Percentiles rank a stretch among this genome's conserved stretches.
Evolutionary conservation across 768 basidiomycete genomes (phyloP).

Genomic region (Kwoniella pini): DNA sequence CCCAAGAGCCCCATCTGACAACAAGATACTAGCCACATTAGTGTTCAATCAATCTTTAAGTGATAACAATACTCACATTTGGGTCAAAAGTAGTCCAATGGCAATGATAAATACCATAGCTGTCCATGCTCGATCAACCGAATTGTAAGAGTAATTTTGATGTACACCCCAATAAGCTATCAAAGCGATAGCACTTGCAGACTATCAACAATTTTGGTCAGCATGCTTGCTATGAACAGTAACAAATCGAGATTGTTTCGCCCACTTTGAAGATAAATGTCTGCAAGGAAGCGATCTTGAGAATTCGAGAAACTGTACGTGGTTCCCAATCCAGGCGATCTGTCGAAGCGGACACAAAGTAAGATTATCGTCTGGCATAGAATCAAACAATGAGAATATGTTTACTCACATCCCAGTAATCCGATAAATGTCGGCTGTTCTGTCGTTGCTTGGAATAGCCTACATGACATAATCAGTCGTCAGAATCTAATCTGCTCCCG

Average conservation of each 20-base stretch:
- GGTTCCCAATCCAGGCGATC: constrained; percentile 33
- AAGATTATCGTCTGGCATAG: not conserved
- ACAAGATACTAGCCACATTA: not conserved
- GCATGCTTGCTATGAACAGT: not conserved
- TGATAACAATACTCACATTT: constrained; percentile 32
- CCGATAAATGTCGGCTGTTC: constrained; percentile 41
- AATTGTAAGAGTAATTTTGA: constrained; percentile 24
- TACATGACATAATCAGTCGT: not conserved
- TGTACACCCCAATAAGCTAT: constrained; percentile 37
- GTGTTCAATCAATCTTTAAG: too few species aligned
- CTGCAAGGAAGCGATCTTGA: constrained; percentile 33
- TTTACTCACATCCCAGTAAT: constrained; percentile 22
- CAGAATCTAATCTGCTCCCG: not conserved
- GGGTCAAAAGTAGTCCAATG: constrained; percentile 33
- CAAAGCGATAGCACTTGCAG: constrained; percentile 32
- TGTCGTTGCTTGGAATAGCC: constrained; percentile 44
- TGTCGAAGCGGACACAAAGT: not conserved
- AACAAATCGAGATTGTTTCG: not conserved
- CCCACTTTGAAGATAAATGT: constrained; percentile 40
- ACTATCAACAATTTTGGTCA: constrained; percentile 9
- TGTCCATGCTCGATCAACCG: constrained; percentile 34
- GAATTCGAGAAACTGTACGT: constrained; percentile 8
- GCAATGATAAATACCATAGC: constrained; percentile 31
- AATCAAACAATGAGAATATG: too few species aligned
- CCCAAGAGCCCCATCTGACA: constrained; percentile 37